Evolutionary conservation across 805 yeast species (phyloP).

Genomic region (Lipomyces japonicus): DNA sequence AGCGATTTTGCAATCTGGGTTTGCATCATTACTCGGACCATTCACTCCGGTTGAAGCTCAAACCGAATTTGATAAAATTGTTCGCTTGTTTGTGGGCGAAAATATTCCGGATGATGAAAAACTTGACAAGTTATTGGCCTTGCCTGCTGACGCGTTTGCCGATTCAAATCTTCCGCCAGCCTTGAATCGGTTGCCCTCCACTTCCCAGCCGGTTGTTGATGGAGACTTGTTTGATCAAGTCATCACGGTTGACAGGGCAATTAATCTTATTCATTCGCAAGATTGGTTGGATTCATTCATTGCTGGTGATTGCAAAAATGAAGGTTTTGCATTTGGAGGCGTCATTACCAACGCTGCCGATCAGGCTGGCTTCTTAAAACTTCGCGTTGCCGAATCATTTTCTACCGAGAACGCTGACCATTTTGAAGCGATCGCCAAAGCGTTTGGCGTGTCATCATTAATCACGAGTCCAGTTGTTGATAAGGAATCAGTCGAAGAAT

Average conservation of each 20-base stretch:
- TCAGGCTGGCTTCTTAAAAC: not conserved
- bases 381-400: not conserved
- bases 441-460: not conserved
- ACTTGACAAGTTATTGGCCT: not conserved
- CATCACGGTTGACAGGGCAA: constrained; percentile 1
- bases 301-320: constrained; percentile 15
- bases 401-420: not conserved
- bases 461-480: too few species aligned
- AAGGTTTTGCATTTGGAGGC: not conserved
- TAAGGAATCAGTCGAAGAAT: not conserved
- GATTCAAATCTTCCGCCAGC: not conserved
- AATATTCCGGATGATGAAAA: not conserved
- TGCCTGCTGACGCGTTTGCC: constrained; percentile 1
- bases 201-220: constrained; percentile 6
- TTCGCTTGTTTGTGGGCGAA: not conserved
- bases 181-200: not conserved
- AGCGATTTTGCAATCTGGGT: not conserved
- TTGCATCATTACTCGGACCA: not conserved
- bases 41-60: not conserved
- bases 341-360: not conserved
- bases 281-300: constrained; percentile 16
- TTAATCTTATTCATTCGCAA: constrained; percentile 6
- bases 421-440: not conserved
- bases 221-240: constrained; percentile 4
- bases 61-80: not conserved